Conservation (phyloP, 1,284 basidiomycete species). For the Microbotryum intermedium region DNA sequence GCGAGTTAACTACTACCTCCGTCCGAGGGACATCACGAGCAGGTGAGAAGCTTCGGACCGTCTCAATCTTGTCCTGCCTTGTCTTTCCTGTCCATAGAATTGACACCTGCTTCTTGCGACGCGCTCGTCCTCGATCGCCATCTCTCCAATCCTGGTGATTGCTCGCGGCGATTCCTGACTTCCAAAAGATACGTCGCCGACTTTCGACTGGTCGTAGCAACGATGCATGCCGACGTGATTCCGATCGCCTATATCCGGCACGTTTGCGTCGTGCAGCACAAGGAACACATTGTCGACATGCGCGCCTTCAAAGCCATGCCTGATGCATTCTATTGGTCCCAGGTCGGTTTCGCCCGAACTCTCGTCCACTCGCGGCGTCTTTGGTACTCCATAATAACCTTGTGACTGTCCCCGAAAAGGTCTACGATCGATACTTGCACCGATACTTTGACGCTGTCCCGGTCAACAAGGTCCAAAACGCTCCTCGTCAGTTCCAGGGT, state of each 20-base stretch:
- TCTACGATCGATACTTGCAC: slow-evolving; percentile 84
- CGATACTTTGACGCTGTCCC: slow-evolving; percentile 95
- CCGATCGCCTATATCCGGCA: slow-evolving; percentile 27
- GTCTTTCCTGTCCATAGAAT: not conserved
- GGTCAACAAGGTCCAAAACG: slow-evolving; percentile 74
- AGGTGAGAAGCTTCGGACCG: not conserved
- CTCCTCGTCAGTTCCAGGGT: slow-evolving; percentile 50
- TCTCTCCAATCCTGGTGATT: too few species aligned
- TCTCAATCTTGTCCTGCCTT: not conserved
- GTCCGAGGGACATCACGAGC: slow-evolving; percentile 32
- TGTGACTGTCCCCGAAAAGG: slow-evolving; percentile 6
- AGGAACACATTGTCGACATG: slow-evolving; percentile 30
- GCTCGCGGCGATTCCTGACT: too few species aligned
- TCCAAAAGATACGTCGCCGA: slow-evolving; percentile 23
- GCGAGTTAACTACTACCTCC: slow-evolving; percentile 32
- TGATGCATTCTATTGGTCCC: slow-evolving; percentile 32
- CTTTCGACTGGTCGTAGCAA: slow-evolving; percentile 30
- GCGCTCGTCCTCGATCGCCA: too few species aligned
- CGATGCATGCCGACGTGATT: slow-evolving; percentile 30
- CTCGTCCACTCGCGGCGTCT: too few species aligned
- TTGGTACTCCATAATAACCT: too few species aligned
- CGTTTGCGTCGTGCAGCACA: slow-evolving; percentile 28
- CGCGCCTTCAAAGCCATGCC: slow-evolving; percentile 23
- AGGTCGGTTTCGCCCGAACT: slow-evolving; percentile 15
- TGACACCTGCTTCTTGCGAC: too few species aligned